A percentile compares a stretch with the other conserved stretches of the same genome.
Evolutionary conservation across 2,329 filamentous ascomycete genomes (phyloP).

Genomic region (Pseudogymnoascus sp.): DNA sequence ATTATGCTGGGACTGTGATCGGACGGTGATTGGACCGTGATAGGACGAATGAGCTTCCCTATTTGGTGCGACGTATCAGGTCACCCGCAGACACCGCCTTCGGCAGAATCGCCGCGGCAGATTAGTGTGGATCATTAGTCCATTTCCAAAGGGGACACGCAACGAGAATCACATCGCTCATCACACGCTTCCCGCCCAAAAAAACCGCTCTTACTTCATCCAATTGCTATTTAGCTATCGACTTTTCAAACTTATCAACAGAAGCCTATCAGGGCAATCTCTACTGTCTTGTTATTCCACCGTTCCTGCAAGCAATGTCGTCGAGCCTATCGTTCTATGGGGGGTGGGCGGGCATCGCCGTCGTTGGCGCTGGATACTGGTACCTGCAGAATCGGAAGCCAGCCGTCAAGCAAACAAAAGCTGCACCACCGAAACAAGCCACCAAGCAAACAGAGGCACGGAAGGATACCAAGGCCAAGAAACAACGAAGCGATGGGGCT

Average conservation of each 20-base stretch:
- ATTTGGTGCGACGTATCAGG: not conserved
- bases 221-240: conserved; percentile 1
- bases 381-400: conserved; percentile 14
- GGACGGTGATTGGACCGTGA: not conserved
- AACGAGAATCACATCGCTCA: not conserved
- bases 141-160: conserved; percentile 6
- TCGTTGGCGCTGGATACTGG: conserved; percentile 24
- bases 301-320: not conserved
- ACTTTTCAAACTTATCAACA: not conserved
- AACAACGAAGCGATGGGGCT: conserved; percentile 18
- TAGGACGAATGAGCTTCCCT: not conserved
- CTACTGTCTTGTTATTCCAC: not conserved
- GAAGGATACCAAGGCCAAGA: conserved; percentile 23
- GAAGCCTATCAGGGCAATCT: conserved; percentile 4
- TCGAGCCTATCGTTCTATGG: conserved; percentile 24
- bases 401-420: conserved; percentile 9
- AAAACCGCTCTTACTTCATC: not conserved
- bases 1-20: not conserved
- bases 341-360: conserved; percentile 30
- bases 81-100: not conserved
- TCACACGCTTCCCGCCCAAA: not conserved
- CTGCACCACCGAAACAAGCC: conserved; percentile 14
- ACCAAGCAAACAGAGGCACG: conserved; percentile 18
- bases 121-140: not conserved
- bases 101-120: not conserved